Conservation (phyloP, 768 basidiomycete genomes). For the Strobilomyces dryophilus region DNA sequence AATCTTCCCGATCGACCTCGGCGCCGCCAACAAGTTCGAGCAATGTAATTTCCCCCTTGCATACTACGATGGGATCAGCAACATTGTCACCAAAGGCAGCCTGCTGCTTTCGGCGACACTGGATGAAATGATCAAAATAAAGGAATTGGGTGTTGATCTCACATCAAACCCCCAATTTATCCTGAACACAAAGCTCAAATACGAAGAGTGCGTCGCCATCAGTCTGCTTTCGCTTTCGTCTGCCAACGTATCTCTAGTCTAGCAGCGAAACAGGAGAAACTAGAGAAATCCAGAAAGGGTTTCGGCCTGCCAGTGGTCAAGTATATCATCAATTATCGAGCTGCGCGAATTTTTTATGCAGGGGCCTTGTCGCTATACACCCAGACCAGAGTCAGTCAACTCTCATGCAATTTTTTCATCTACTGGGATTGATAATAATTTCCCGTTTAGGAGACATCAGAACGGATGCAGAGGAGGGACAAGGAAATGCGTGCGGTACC, state of each 20-base stretch:
- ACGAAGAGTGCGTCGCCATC: neutral
- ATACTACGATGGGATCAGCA: neutral
- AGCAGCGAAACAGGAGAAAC: neutral
- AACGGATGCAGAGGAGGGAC: conserved; percentile 5
- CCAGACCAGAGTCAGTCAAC: no score
- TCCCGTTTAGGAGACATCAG: neutral
- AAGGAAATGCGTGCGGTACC: neutral
- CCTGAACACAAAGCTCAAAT: neutral
- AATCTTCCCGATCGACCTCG: conserved; percentile 1
- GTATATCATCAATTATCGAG: neutral
- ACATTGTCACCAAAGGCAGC: neutral
- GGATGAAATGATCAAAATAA: conserved; percentile 1
- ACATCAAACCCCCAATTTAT: neutral
- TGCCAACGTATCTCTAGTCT: neutral
- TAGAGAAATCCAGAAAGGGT: neutral
- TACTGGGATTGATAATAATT: neutral
- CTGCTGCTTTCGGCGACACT: conserved; percentile 3
- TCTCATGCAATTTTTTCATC: no score
- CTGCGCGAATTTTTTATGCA: neutral
- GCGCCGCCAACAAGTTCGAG: neutral
- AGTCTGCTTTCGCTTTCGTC: neutral
- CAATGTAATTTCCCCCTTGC: neutral
- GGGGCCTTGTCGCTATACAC: neutral
- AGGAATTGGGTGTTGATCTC: neutral
- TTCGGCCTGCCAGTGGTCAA: neutral